A percentile compares a stretch with the other conserved stretches of the same genome.
These are phyloP conservation scores for Chlamydomonas incerta DNA, from an alignment of 139 green algal genomes.

Conservation along the genomic window DNA sequence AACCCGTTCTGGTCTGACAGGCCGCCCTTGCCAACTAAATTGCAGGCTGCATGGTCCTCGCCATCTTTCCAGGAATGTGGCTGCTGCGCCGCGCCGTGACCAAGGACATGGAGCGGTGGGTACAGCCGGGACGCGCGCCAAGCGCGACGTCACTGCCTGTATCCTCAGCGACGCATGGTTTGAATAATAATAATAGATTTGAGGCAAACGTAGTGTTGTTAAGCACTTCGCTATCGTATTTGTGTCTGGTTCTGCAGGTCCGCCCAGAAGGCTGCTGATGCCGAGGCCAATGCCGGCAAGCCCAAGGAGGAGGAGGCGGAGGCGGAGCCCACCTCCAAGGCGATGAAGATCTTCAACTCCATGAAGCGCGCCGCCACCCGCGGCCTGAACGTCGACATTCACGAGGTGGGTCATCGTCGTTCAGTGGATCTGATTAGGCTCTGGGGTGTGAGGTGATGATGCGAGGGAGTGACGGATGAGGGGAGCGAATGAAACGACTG, in stretches of 20 bases:
- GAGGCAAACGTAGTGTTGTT: no score
- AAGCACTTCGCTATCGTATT: no score
- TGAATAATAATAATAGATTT: background rate
- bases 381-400: slow-evolving; percentile 26
- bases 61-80: background rate
- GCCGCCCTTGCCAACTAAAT: no score
- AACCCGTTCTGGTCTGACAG: no score
- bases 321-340: slow-evolving; percentile 5
- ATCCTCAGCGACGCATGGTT: background rate
- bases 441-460: no score
- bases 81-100: slow-evolving; percentile 1
- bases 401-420: background rate
- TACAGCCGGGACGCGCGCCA: no score
- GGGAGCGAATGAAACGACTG: background rate
- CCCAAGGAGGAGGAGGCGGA: background rate
- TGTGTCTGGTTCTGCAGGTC: background rate
- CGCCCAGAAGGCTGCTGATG: slow-evolving; percentile 24
- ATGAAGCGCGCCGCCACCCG: slow-evolving; percentile 18
- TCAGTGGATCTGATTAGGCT: background rate
- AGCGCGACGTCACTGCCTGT: no score
- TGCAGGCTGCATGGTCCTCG: background rate
- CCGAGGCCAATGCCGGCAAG: slow-evolving; percentile 24
- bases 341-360: slow-evolving; percentile 6
- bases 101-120: slow-evolving; percentile 21
- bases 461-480: no score